phyloP scores from a whole-genome alignment of 176 grass and related monocot genomes.

The Hyparrhenia diplandra region DNA sequence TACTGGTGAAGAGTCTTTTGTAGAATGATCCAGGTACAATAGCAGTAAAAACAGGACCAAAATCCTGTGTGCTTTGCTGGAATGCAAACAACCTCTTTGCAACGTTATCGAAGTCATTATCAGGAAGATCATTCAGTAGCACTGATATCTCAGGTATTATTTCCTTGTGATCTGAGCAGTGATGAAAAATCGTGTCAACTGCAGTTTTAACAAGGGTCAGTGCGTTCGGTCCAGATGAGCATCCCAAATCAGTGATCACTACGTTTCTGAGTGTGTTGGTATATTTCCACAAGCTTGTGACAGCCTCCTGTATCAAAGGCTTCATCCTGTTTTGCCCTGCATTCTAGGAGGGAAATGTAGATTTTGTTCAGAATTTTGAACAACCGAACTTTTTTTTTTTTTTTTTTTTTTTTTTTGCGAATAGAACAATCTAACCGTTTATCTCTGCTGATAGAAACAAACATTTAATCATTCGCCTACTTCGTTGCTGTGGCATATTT shows the following conservation, averaged over 20 bases:
- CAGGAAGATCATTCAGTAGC: conserved; percentile 24
- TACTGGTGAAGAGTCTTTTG: conserved; percentile 15
- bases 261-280: not conserved
- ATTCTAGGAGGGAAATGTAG: not conserved
- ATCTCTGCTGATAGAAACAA: not conserved
- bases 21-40: conserved; percentile 32
- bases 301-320: not conserved
- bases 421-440: not conserved
- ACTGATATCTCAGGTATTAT: not conserved
- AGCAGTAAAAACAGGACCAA: not conserved
- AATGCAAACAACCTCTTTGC: not conserved
- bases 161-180: not conserved
- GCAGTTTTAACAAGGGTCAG: not conserved
- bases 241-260: conserved; percentile 1
- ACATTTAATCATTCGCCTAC: not conserved
- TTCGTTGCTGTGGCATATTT: not conserved
- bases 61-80: not conserved
- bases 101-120: conserved; percentile 21
- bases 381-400: not conserved
- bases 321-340: conserved; percentile 11
- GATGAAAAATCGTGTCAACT: not conserved
- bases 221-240: not conserved
- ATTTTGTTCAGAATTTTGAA: not conserved
- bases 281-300: not conserved
- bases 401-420: too few relatives aligned